Evolutionary conservation across 306 rosid genomes (phyloP).

Genomic region (Malus fusca): DNA sequence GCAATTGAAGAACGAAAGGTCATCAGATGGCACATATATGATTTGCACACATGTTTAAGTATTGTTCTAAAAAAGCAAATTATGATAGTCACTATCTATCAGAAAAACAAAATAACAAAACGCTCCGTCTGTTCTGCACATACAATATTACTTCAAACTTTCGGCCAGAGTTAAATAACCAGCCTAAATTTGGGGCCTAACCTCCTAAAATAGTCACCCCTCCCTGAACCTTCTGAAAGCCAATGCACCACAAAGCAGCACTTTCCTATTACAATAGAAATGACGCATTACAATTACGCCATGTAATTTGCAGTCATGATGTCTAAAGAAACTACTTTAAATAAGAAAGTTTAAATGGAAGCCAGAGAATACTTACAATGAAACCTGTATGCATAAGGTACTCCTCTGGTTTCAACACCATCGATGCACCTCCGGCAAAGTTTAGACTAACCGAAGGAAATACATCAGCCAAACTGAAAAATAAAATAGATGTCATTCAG

Average conservation of each 20-base stretch:
- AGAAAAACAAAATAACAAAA: background rate
- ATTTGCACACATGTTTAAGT: background rate
- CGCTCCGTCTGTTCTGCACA: constrained; percentile 1
- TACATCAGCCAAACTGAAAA: constrained; percentile 49
- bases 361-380: constrained; percentile 38
- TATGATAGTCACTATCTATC: background rate
- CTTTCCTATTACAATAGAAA: constrained; percentile 44
- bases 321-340: background rate
- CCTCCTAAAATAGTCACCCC: constrained; percentile 91
- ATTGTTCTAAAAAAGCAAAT: background rate
- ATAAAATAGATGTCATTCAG: constrained; percentile 23
- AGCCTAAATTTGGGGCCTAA: constrained; percentile 21
- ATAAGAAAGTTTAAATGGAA: constrained; percentile 8
- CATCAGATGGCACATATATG: background rate
- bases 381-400: constrained; percentile 60
- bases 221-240: constrained; percentile 70
- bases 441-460: constrained; percentile 84
- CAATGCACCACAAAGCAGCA: constrained; percentile 78
- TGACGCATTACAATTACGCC: constrained; percentile 10
- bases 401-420: constrained; percentile 85
- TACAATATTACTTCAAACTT: background rate
- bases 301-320: constrained; percentile 14
- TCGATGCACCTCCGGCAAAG: constrained; percentile 76
- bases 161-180: background rate
- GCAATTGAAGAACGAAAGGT: constrained; percentile 21